A percentile compares a stretch with the other conserved stretches of the same genome.
These are phyloP conservation scores for Silene uniflora DNA, from an alignment of 148 eudicot species.

Conservation along the genomic window DNA sequence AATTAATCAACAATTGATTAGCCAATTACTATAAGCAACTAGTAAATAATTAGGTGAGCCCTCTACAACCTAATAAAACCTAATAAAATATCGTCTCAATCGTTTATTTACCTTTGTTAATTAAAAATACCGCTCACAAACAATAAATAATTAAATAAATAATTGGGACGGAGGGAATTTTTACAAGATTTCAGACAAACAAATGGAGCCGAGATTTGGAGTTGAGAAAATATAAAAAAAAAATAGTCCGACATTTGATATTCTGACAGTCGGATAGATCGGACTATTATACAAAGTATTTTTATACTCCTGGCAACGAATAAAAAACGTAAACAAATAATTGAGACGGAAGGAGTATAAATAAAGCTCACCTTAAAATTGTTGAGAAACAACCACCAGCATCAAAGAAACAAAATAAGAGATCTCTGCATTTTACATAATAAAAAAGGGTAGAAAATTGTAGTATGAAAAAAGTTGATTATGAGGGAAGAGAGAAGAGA, in stretches of 20 bases:
- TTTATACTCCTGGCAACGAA: too few species aligned
- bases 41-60: slow-evolving; percentile 21
- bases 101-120: too few species aligned
- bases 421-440: slow-evolving; percentile 38
- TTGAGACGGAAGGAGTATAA: neutral
- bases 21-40: slow-evolving; percentile 17
- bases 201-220: too few species aligned
- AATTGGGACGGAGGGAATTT: too few species aligned
- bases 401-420: neutral
- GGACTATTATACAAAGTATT: slow-evolving; percentile 12
- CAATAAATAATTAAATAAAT: neutral
- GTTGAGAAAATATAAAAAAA: too few species aligned
- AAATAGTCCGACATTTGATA: slow-evolving; percentile 8
- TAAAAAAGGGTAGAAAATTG: neutral
- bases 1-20: slow-evolving; percentile 12
- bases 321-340: neutral
- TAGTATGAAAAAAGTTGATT: neutral
- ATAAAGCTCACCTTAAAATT: slow-evolving; percentile 17
- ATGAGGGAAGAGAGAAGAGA: neutral
- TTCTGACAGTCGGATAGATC: slow-evolving; percentile 22
- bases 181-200: slow-evolving; percentile 12
- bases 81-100: too few species aligned
- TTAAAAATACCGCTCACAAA: too few species aligned
- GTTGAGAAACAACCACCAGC: neutral
- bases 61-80: neutral